Evolutionary conservation across 2,329 filamentous ascomycete species (phyloP), one percentile per base, ranked within the genome.

Genomic region (Alternaria panax): DNA sequence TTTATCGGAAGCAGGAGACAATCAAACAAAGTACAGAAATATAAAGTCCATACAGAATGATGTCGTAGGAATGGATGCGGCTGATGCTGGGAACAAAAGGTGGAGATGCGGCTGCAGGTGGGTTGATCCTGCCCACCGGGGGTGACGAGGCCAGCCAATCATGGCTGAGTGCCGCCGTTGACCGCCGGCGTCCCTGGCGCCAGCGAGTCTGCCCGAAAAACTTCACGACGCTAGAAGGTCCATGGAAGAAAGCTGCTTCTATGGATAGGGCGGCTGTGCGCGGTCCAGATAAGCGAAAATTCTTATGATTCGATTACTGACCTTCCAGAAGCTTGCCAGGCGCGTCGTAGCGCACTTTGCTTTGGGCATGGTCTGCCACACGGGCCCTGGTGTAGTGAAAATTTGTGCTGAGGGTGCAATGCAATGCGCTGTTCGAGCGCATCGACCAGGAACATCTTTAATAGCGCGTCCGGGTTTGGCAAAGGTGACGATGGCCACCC

Each of bases 71-170:
- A 62, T 63, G 43, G 63, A 62, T 64, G 67, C 60, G 64, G 60
- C 59, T 70, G 69, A 73, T 66, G 68, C 67, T 69, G 54, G 62
- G 57, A 66, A 62, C 60, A 57, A 68, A 68, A 70, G 69, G 68
- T 67, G 63, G 65, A 68, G 69, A 69, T 69, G 67, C 66, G 69
- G 70, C 68, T 65, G 65, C 63, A 68, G 63, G 56, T 69, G 64
- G 70, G 65, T 40, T 53, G 52, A 63, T 59, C 62, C 41, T 68
- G 68, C 62, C 61, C 40, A n/a, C 58, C 64, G 41, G 28, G 62
- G 67, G 51, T 54, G 34, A 38, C 34, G 11, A 30, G 41, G 2
- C 6, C 24, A 25, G 25, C 65, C 60, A 67, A 67, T 67, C 51
- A 66, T 12, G 28, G 9, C 16, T 8, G 25, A 27, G 34, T 41